A percentile compares a stretch with the other conserved stretches of the same genome.
Conservation (phyloP, 768 basidiomycete species). For the Auricularia sp. region DNA sequence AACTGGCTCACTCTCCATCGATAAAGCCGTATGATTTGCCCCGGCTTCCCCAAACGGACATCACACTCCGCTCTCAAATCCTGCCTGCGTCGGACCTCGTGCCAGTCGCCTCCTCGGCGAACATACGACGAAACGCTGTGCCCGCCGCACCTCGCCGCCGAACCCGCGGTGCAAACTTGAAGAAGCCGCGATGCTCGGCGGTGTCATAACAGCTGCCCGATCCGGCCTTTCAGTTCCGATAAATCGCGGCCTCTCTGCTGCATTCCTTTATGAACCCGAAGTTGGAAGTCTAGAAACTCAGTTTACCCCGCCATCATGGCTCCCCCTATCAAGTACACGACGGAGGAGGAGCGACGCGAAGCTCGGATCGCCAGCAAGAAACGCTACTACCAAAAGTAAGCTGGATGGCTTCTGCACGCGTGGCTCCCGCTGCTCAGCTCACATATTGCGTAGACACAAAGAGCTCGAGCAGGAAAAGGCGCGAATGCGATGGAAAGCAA, state of each 20-base stretch:
- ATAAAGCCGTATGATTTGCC: no score
- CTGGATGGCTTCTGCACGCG: no score
- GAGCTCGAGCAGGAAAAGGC: constrained; percentile 1
- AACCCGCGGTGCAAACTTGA: no score
- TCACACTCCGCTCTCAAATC: no score
- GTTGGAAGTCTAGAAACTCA: not conserved
- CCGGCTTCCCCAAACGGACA: no score
- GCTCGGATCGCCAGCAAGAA: constrained; percentile 1
- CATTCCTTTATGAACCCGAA: not conserved
- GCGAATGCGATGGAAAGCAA: not conserved
- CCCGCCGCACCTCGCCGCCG: no score
- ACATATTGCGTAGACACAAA: not conserved
- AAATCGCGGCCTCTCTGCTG: not conserved
- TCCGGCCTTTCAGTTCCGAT: not conserved
- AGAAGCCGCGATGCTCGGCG: no score
- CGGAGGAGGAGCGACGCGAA: not conserved
- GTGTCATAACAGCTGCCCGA: no score
- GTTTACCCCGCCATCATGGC: not conserved
- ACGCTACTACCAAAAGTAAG: not conserved
- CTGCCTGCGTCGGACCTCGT: no score
- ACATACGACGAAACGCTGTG: no score
- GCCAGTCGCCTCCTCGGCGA: no score
- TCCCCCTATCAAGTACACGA: not conserved
- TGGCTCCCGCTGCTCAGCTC: not conserved
- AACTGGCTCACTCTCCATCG: no score